These are phyloP conservation scores for Rhynchospora pubera DNA, from an alignment of 176 grass and related monocot genomes.

Conservation along the genomic window DNA sequence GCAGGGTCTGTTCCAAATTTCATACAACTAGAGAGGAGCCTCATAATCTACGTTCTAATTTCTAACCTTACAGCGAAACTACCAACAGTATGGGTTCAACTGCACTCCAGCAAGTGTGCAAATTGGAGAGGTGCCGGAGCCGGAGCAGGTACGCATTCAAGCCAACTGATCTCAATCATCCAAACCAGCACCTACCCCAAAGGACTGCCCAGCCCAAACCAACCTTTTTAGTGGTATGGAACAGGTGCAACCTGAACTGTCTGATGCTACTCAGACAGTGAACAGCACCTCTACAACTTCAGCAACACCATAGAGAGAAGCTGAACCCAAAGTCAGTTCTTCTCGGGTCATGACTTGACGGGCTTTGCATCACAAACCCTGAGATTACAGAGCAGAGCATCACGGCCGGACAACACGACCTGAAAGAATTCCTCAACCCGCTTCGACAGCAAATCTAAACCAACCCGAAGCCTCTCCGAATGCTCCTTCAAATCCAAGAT, in stretches of 20 bases:
- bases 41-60: background rate
- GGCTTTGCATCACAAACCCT: slow-evolving; percentile 35
- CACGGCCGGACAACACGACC: slow-evolving; percentile 64
- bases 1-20: background rate
- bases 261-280: background rate
- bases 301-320: background rate
- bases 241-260: background rate
- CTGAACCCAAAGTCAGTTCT: background rate
- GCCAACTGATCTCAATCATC: background rate
- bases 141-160: background rate
- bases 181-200: background rate
- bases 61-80: background rate
- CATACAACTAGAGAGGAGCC: background rate
- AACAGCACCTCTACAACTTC: background rate
- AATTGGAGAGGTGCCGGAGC: background rate
- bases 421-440: slow-evolving; percentile 66
- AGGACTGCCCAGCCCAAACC: background rate
- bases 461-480: slow-evolving; percentile 13
- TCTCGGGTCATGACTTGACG: slow-evolving; percentile 21
- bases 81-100: background rate
- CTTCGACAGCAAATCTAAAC: slow-evolving; percentile 51
- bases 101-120: background rate
- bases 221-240: background rate
- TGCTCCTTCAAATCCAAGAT: slow-evolving; percentile 38
- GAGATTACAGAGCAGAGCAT: slow-evolving; percentile 77